Evolutionary conservation across 2,329 filamentous ascomycete species (phyloP).

Genomic region (Dothistroma septosporum): DNA sequence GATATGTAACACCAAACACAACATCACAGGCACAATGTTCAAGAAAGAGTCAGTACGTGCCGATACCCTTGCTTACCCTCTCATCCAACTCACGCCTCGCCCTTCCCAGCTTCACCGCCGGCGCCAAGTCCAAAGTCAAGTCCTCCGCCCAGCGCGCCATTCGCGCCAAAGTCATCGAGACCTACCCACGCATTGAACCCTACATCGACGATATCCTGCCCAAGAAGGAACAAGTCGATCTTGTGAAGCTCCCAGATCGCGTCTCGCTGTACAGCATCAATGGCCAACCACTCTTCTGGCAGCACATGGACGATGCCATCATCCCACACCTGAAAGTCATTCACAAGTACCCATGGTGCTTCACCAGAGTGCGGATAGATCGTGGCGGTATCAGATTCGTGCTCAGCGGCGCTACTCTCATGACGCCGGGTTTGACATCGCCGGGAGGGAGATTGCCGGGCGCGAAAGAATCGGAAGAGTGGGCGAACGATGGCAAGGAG

Average conservation of each 20-base stretch:
- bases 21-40: conserved; percentile 59
- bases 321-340: conserved; percentile 86
- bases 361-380: conserved; percentile 84
- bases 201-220: conserved; percentile 92
- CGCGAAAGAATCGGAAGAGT: conserved; percentile 38
- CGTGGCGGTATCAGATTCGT: conserved; percentile 96
- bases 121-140: conserved; percentile 93
- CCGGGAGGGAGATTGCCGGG: conserved; percentile 74
- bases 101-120: conserved; percentile 61
- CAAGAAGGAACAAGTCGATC: conserved; percentile 86
- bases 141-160: conserved; percentile 88
- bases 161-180: conserved; percentile 73
- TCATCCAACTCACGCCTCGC: conserved; percentile 8
- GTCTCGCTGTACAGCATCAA: conserved; percentile 83
- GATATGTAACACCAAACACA: background rate
- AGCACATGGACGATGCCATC: conserved; percentile 71
- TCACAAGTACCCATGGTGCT: conserved; percentile 80
- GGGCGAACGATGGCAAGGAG: conserved; percentile 58
- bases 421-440: conserved; percentile 90
- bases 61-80: background rate
- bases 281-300: conserved; percentile 79
- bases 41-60: conserved; percentile 73
- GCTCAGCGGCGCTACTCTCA: conserved; percentile 84
- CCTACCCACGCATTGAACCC: conserved; percentile 79
- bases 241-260: conserved; percentile 90